A percentile compares a stretch with the other conserved stretches of the same genome.
phyloP scores from a whole-genome alignment of 2,329 filamentous ascomycete species.

The Helicocarpus griseus region DNA sequence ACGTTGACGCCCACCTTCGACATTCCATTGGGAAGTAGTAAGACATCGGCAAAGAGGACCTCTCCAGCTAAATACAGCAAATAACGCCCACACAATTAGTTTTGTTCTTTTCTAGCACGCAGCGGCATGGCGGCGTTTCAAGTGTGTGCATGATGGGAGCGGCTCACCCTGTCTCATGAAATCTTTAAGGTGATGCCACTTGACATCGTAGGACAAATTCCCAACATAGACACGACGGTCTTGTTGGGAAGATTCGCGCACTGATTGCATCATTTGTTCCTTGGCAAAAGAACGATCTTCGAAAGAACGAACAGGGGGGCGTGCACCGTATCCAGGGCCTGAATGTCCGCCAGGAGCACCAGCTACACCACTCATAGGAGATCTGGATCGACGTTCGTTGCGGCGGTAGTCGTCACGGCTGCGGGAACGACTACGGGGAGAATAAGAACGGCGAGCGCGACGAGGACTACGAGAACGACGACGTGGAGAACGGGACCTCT shows the following conservation, averaged over 20 bases:
- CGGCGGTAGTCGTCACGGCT: conserved; percentile 71
- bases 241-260: conserved; percentile 92
- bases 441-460: conserved; percentile 67
- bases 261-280: conserved; percentile 91
- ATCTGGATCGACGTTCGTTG: conserved; percentile 67
- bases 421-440: conserved; percentile 66
- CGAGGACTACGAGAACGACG: conserved; percentile 73
- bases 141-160: not conserved
- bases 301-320: conserved; percentile 60
- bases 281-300: conserved; percentile 77
- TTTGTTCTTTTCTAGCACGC: conserved; percentile 7
- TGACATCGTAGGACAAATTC: conserved; percentile 98
- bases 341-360: conserved; percentile 63
- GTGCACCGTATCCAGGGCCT: conserved; percentile 48
- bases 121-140: not conserved
- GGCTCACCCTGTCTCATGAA: conserved; percentile 97
- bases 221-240: conserved; percentile 99
- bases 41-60: conserved; percentile 98
- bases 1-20: conserved; percentile 98
- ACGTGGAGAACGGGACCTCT: conserved; percentile 59
- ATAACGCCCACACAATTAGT: conserved; percentile 29
- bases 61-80: conserved; percentile 66
- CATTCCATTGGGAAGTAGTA: conserved; percentile 99
- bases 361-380: conserved; percentile 68
- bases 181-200: conserved; percentile 99